Evolutionary conservation across 495 filamentous ascomycete species (phyloP), one percentile per base, ranked within the genome.

Genomic region (Darksidea phi): DNA sequence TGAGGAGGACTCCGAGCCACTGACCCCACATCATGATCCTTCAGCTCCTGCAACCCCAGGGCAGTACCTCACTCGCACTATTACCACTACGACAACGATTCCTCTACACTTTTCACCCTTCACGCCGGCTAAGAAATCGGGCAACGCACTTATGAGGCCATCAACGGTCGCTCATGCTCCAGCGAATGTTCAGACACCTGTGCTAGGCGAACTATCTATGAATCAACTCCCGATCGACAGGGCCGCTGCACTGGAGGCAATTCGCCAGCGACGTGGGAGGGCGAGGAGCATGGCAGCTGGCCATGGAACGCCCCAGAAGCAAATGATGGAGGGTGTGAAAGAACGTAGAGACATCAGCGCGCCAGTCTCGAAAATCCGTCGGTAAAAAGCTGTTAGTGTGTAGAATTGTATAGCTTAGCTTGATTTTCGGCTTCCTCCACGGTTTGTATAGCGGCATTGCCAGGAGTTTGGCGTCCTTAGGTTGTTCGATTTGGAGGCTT

Each of bases 11-110:
- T 24, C 10, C 12, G 62, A 56, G 24, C 63, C 49, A 17, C 70
- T 59, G 46, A 67, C 60, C 12, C 66, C 68, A 17, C 17, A 47
- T 8, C 60, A 57, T 41, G 62, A 49, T 24, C 68, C 67, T 17
- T 57, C 53, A 4, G 61, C 46, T 13, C 59, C 64, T 59, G 59
- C 43, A 54, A 69, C 59, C 37, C 50, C 59, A 42, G 56, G 57
- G 38, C 50, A 13, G 28, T 68, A 46, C 55, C 28, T 49, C 11
- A 64, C 70, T 42, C 72, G 72, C 48, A 74, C 72, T 12, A 61
- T 75, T 36, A 75, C 72, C 17, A 76, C 73, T 24, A 76, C 74
- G 1, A 76, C 73, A 8, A 76, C 71, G 3, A 71, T 75, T 23
- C 74, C 73, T 11, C 67, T 73, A 36, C 70, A 72, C 55, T 74